Conservation (phyloP, 805 yeast species). For the Monosporozyma solicola region DNA sequence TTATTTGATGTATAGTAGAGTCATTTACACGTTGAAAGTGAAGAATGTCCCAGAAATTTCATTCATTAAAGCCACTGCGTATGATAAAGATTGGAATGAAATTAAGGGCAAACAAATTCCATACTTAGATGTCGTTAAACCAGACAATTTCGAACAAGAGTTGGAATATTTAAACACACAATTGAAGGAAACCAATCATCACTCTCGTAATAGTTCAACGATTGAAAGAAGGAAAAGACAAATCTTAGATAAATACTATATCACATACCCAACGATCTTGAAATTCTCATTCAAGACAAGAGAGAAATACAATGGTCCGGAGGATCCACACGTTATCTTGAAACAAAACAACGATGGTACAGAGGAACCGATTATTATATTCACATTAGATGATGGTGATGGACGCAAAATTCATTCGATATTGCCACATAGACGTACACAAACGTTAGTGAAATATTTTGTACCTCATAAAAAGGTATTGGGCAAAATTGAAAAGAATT, state of each 20-base stretch:
- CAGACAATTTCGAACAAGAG: too few species aligned
- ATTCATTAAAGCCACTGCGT: constrained; percentile 21
- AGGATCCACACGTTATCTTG: constrained; percentile 7
- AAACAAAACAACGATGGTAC: neutral
- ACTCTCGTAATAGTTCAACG: too few species aligned
- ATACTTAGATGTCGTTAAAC: neutral
- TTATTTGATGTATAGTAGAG: constrained; percentile 37
- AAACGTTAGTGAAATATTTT: too few species aligned
- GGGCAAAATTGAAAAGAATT: constrained; percentile 12
- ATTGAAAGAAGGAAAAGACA: neutral
- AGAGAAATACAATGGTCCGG: constrained; percentile 4
- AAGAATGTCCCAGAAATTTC: constrained; percentile 23
- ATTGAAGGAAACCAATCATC: too few species aligned
- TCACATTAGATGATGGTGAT: constrained; percentile 3
- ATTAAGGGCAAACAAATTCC: constrained; percentile 6
- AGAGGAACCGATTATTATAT: constrained; percentile 7
- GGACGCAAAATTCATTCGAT: constrained; percentile 2
- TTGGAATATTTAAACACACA: too few species aligned
- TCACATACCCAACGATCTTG: constrained; percentile 5
- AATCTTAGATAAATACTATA: constrained; percentile 3
- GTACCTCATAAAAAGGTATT: too few species aligned
- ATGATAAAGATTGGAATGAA: constrained; percentile 11
- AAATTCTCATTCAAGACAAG: neutral
- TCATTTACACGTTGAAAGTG: constrained; percentile 27
- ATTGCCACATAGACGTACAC: constrained; percentile 7